A percentile compares a stretch with the other conserved stretches of the same genome.
phyloP scores from a whole-genome alignment of 2,329 filamentous ascomycete species.

The Cercospora canescens region DNA sequence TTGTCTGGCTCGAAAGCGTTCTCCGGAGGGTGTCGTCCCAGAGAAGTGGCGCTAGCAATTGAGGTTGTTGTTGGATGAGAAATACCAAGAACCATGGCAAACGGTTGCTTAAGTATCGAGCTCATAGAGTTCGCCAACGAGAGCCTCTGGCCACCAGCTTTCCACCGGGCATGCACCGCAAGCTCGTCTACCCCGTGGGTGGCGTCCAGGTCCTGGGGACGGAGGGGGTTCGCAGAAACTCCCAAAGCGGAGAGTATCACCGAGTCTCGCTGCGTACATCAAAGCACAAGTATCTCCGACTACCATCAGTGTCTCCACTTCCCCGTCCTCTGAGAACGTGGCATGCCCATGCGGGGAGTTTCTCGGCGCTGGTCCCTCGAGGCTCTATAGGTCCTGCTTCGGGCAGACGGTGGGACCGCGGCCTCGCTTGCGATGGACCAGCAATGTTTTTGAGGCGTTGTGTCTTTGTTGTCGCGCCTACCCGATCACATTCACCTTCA shows the following conservation, averaged over 20 bases:
- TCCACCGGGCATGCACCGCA: background rate
- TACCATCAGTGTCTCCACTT: background rate
- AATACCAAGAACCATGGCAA: constrained; percentile 5
- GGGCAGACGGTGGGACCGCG: constrained; percentile 4
- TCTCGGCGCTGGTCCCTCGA: background rate
- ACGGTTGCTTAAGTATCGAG: constrained; percentile 8
- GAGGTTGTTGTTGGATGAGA: background rate
- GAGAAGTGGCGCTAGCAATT: background rate
- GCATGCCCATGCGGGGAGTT: constrained; percentile 2
- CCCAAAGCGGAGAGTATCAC: background rate
- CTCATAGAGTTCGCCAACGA: background rate
- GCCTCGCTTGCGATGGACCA: background rate
- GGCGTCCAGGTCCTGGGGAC: background rate
- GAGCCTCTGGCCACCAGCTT: background rate
- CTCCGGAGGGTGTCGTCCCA: background rate
- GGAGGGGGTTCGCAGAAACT: background rate
- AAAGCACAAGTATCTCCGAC: constrained; percentile 1
- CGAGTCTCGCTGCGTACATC: background rate
- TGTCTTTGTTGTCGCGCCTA: background rate
- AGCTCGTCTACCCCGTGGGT: background rate
- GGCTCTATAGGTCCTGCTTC: background rate
- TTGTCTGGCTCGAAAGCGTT: background rate
- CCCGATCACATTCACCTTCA: background rate
- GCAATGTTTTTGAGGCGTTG: background rate
- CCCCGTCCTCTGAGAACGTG: background rate